Conservation (phyloP, 495 filamentous ascomycete species). For the Copromyces sp. region DNA sequence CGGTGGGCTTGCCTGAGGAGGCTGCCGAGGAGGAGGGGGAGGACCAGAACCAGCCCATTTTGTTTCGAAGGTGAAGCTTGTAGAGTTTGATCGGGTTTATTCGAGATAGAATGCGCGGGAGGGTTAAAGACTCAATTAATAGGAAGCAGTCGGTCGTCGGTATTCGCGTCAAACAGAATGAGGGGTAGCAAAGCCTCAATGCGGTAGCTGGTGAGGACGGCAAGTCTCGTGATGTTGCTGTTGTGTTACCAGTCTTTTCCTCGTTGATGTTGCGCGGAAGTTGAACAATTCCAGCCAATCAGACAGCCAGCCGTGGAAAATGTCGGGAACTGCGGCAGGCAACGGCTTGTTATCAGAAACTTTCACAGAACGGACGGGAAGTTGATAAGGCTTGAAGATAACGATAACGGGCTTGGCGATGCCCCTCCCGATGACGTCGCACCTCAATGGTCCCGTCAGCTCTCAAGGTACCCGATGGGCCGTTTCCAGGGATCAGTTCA, state of each 20-base stretch:
- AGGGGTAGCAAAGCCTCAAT: neutral
- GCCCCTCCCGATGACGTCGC: neutral
- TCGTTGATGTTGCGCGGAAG: neutral
- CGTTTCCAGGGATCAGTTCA: neutral
- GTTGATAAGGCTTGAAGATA: neutral
- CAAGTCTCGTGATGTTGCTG: neutral
- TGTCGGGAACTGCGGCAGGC: neutral
- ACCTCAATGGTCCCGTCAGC: neutral
- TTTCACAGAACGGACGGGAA: too few relatives aligned
- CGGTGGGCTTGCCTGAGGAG: constrained; percentile 9
- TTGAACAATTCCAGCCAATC: neutral
- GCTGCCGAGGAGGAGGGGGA: constrained; percentile 16
- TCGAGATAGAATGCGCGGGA: constrained; percentile 1
- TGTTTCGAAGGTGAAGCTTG: neutral
- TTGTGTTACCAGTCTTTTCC: neutral
- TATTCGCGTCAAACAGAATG: neutral
- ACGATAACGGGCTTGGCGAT: neutral
- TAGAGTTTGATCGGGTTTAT: neutral
- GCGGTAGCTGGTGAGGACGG: neutral
- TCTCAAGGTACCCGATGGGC: neutral
- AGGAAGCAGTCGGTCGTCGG: neutral
- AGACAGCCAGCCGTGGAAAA: neutral
- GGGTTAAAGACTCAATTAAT: neutral
- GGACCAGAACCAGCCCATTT: constrained; percentile 46
- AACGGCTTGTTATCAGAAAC: neutral